Base-by-base conservation (phyloP, 495 filamentous ascomycete genomes). In the Penicillium lagena region DNA sequence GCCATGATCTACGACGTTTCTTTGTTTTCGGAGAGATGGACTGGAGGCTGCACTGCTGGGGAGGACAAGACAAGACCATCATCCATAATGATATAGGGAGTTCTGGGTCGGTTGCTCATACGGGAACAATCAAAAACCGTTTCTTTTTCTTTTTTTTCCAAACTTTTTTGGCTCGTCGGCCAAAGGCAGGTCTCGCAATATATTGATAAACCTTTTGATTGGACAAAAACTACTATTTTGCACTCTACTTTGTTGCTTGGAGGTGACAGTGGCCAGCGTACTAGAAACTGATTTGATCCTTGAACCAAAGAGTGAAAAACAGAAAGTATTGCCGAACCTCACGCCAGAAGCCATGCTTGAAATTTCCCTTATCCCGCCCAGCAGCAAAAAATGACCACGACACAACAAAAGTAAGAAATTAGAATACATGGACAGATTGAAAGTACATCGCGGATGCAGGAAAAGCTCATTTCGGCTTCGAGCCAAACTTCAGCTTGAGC, bases 401-500 rank as follows among this genome's bases (percentile, higher is more conserved):
- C 31, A 33, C 12, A 37, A 15, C 13, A 6, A 33, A 33, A 31
- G 13, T 13, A 39, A 45, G 43, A 48, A 46, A 17, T 29, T 33
- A 47, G 37, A n/a, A 29, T 12, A 35, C 42, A 41, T 30, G 40
- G 28, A 39, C 55, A 56, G 27, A 56, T 49, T 55, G 60, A 51
- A 47, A 47, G 48, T 45, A 43, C 36, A 12, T 40, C 9, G 17
- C 40, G 42, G 37, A 37, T 34, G 43, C 32, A 54, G 34, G 22
- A 43, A 36, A 37, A 10, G 37, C 13, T 59, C 54, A 68, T 56
- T 64, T 65, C 31, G 58, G 54, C 48, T 64, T 64, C 13, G 59
- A 55, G 42, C 62, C 65, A 39, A 73, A 57, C 42, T 73, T 73
- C 39, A 73, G 49, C 50, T 73, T 73, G 7, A 73, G 50, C 45